phyloP scores from a whole-genome alignment of 75 land plant species.

The Isoetes taiwanensis region DNA sequence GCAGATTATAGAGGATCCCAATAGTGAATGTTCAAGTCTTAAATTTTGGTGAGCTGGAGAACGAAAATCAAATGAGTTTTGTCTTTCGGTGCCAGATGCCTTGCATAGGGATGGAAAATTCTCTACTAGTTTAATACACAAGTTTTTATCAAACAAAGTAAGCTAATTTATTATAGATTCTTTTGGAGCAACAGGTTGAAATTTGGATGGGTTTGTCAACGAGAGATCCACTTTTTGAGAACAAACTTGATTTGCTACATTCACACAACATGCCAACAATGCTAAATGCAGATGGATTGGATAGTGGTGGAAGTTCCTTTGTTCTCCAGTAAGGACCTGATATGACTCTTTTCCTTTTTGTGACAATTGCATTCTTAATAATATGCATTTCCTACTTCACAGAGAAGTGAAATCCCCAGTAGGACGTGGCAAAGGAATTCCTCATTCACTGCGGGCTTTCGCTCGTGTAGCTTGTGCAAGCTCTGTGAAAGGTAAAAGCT shows the following conservation, averaged over 20 bases:
- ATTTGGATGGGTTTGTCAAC: conserved; percentile 40
- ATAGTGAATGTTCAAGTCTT: no score
- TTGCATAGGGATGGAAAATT: no score
- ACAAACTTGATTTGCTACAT: conserved; percentile 51
- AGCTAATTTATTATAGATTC: not conserved
- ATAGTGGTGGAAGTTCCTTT: conserved; percentile 37
- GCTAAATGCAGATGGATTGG: conserved; percentile 21
- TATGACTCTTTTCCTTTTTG: not conserved
- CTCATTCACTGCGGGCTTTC: conserved; percentile 71
- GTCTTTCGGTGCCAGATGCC: no score
- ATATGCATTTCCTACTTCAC: conserved; percentile 4
- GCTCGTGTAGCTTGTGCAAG: conserved; percentile 52
- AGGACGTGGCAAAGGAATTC: conserved; percentile 65
- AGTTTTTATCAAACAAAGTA: no score
- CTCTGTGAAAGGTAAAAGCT: conserved; percentile 32
- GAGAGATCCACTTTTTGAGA: conserved; percentile 33
- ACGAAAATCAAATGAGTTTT: no score
- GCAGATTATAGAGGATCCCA: no score
- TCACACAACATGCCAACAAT: conserved; percentile 31
- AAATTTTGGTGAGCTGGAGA: no score
- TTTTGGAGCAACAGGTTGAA: conserved; percentile 38
- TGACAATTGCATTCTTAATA: not conserved
- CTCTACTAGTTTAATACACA: no score
- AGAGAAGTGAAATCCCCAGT: conserved; percentile 58
- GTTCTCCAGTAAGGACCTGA: conserved; percentile 49